A percentile compares a stretch with the other conserved stretches of the same genome.
Evolutionary conservation across 164 flowering plant species (phyloP).

Genomic region (Buxus sempervirens): DNA sequence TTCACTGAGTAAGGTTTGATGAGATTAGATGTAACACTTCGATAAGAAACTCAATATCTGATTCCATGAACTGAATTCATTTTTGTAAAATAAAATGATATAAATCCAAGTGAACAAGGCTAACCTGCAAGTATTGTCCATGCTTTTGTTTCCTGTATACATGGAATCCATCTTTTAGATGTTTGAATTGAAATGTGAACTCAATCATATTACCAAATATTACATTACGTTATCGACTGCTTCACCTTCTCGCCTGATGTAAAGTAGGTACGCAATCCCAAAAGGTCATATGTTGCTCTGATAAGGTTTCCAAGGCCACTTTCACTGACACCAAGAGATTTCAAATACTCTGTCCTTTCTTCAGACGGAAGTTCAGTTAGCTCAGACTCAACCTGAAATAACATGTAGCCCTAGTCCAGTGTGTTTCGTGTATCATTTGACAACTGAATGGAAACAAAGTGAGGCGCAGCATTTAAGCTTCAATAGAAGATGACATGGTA

Average conservation of each 20-base stretch:
- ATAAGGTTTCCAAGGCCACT: constrained; percentile 98
- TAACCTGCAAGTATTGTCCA: constrained; percentile 96
- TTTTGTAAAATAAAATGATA: neutral
- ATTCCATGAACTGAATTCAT: neutral
- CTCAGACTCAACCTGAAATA: constrained; percentile 87
- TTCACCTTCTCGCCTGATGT: constrained; percentile 95
- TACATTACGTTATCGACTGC: neutral
- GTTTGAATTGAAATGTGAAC: neutral
- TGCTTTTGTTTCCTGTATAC: constrained; percentile 87
- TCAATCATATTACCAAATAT: constrained; percentile 5
- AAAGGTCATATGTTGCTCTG: constrained; percentile 71
- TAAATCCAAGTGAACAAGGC: constrained; percentile 13
- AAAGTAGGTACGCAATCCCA: constrained; percentile 89
- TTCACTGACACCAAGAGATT: constrained; percentile 81
- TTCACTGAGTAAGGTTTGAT: too few species aligned
- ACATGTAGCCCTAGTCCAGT: neutral
- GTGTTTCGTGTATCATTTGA: neutral
- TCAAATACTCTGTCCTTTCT: constrained; percentile 73
- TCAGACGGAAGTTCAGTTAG: constrained; percentile 85
- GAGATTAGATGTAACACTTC: too few species aligned
- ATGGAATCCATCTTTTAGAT: constrained; percentile 1
- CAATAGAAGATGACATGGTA: neutral
- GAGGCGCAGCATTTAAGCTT: neutral
- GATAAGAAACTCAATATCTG: neutral
- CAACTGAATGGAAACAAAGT: neutral